Evolutionary conservation across 306 rosid genomes (phyloP), one percentile per base, ranked within the genome.

Genomic region (Vigna hirtella): DNA sequence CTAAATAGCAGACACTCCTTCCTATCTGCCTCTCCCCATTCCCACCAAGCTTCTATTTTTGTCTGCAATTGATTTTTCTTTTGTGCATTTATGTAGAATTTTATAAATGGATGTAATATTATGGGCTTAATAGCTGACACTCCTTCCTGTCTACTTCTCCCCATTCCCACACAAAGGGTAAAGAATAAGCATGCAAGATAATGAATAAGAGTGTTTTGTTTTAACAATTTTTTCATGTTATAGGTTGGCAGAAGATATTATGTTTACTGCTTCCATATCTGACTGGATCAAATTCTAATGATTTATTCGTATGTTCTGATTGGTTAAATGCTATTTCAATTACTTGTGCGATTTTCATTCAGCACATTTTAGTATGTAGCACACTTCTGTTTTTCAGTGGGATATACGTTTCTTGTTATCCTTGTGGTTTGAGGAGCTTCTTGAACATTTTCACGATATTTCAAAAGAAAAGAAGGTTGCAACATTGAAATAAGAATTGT

Each of bases 371-470:
- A 66, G 73, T 72, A 63, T 47, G n/a, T 28, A 14, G 28, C 53
- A 58, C 68, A 66, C 2, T 51, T 74, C 62, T 53, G 47, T 59
- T 74, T 78, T 52, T 83, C 56, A 53, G 67, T 52, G 34, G 73
- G 36, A 45, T 64, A 9, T 61, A 26, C 36, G 45, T 72, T 36
- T 56, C 72, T 34, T 69, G 57, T 38, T 81, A 52, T 73, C 52
- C 75, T 43, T 13, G 57, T 70, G 74, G 50, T 67, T 65, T 77
- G 26, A 22, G 42, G 73, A 71, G 56, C 74, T 70, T 82, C 65
- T 77, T 22, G 52, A 43, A 49, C 61, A 70, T 52, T 30, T 30
- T 48, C 26, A 26, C 9, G 83, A 72, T 65, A 66, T 70, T 73
- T 50, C n/a, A 5, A 22, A 40, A 76, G 53, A 18, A 26, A 40